Conservation (phyloP, 257 asterid species). For the Cordia subcordata region DNA sequence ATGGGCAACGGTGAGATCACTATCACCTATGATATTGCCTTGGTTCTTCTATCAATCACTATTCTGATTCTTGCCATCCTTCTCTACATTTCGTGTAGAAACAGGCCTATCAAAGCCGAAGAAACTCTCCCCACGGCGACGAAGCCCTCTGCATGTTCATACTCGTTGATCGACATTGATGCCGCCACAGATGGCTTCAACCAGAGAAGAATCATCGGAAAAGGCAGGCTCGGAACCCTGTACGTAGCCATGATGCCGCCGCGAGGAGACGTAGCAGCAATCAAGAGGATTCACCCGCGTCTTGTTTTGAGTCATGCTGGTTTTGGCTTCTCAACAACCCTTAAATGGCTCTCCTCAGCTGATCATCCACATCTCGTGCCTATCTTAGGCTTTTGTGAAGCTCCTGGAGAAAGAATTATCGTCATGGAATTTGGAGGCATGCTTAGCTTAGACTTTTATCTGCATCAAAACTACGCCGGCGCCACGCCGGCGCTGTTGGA, state of each 20-base stretch:
- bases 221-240: slow-evolving; percentile 68
- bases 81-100: slow-evolving; percentile 44
- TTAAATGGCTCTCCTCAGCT: slow-evolving; percentile 57
- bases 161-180: slow-evolving; percentile 61
- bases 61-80: slow-evolving; percentile 24
- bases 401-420: slow-evolving; percentile 76
- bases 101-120: slow-evolving; percentile 26
- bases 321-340: slow-evolving; percentile 57
- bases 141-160: slow-evolving; percentile 38
- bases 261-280: slow-evolving; percentile 56
- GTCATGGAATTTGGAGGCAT: slow-evolving; percentile 68
- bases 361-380: slow-evolving; percentile 70
- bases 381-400: slow-evolving; percentile 78
- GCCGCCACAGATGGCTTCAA: slow-evolving; percentile 85
- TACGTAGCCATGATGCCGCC: slow-evolving; percentile 75
- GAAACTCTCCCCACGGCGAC: slow-evolving; percentile 34
- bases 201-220: slow-evolving; percentile 60
- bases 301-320: slow-evolving; percentile 60
- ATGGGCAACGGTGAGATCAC: slow-evolving; percentile 35
- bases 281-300: slow-evolving; percentile 64
- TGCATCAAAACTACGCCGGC: slow-evolving; percentile 57
- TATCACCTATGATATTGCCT: slow-evolving; percentile 28
- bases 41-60: slow-evolving; percentile 31
- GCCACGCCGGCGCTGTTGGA: slow-evolving; percentile 48
- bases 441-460: slow-evolving; percentile 69